Conservation (phyloP, 805 yeast species). For the Candida takata region DNA sequence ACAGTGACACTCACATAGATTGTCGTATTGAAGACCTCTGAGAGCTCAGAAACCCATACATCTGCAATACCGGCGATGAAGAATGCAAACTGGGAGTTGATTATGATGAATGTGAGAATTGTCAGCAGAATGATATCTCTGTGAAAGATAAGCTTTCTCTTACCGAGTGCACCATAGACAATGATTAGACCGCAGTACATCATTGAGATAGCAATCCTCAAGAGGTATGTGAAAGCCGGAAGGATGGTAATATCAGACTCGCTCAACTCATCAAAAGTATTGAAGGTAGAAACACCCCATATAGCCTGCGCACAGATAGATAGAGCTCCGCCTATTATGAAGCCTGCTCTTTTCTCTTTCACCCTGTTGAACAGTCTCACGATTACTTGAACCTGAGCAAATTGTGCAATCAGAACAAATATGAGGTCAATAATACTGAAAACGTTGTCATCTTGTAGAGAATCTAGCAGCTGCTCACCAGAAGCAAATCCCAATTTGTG, state of each 20-base stretch:
- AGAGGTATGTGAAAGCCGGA: constrained; percentile 68
- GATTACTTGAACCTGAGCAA: constrained; percentile 66
- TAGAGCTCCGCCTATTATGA: constrained; percentile 49
- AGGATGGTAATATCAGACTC: constrained; percentile 43
- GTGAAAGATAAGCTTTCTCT: constrained; percentile 44
- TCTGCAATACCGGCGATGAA: constrained; percentile 73
- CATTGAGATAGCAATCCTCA: constrained; percentile 64
- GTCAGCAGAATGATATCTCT: constrained; percentile 48
- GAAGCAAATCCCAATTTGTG: constrained; percentile 32
- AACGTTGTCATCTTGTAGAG: constrained; percentile 35
- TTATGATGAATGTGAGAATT: constrained; percentile 44
- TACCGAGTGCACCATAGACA: constrained; percentile 43
- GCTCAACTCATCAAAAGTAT: constrained; percentile 19
- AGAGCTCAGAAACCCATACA: constrained; percentile 66
- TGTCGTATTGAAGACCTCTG: constrained; percentile 67
- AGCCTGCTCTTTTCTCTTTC: constrained; percentile 57
- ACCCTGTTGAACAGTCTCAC: constrained; percentile 62
- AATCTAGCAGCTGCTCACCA: constrained; percentile 37
- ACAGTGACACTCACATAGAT: constrained; percentile 67
- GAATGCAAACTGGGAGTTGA: constrained; percentile 57
- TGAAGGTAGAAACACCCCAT: constrained; percentile 62
- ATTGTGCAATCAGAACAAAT: constrained; percentile 48
- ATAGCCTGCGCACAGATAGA: constrained; percentile 52
- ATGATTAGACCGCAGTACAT: constrained; percentile 60
- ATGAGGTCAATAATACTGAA: constrained; percentile 53